Conservation (phyloP, 1,284 basidiomycete species). For the Leccinum pallidistipes region DNA sequence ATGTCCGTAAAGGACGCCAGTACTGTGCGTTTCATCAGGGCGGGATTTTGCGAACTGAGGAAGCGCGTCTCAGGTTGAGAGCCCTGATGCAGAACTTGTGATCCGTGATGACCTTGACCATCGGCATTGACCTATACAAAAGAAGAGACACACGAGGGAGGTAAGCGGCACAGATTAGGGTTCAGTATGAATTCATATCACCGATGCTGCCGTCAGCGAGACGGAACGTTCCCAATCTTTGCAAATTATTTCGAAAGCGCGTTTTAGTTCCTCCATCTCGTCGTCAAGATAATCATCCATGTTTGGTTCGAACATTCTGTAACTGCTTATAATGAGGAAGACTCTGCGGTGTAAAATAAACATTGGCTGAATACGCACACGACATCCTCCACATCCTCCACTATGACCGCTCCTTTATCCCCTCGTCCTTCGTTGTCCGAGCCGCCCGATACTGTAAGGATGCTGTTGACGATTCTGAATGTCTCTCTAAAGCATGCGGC, state of each 20-base stretch:
- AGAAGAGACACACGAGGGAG: background rate
- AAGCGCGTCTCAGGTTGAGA: conserved; percentile 61
- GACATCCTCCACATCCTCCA: conserved; percentile 73
- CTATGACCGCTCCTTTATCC: conserved; percentile 36
- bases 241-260: conserved; percentile 73
- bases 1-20: conserved; percentile 90
- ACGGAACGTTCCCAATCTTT: conserved; percentile 79
- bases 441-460: conserved; percentile 52
- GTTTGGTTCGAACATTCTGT: conserved; percentile 90
- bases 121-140: conserved; percentile 10
- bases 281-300: conserved; percentile 98
- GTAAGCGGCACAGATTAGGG: background rate
- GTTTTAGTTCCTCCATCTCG: conserved; percentile 84
- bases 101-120: conserved; percentile 10
- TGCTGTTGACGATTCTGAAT: conserved; percentile 81
- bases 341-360: background rate
- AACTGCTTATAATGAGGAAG: conserved; percentile 45
- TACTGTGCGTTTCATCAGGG: conserved; percentile 90
- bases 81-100: conserved; percentile 12
- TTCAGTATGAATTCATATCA: conserved; percentile 11
- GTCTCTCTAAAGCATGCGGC: conserved; percentile 90
- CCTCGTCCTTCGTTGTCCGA: background rate
- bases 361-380: conserved; percentile 51
- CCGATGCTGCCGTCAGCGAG: conserved; percentile 14
- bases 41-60: conserved; percentile 84